phyloP scores from a whole-genome alignment of 1,284 basidiomycete genomes.

The Cutaneotrichosporon arboriforme region DNA sequence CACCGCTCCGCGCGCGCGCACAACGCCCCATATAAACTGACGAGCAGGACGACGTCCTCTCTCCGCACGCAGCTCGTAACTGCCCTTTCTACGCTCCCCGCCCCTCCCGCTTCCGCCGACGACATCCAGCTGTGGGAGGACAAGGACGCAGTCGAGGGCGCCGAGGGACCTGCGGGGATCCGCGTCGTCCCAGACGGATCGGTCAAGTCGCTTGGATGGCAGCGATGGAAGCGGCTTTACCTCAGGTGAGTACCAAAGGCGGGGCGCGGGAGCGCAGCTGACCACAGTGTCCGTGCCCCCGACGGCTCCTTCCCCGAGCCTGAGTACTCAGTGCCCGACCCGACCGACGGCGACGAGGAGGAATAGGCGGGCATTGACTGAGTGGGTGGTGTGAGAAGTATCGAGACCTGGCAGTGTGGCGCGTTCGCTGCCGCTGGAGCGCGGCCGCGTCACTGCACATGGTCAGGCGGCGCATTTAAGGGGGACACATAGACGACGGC shows the following conservation, averaged over 20 bases:
- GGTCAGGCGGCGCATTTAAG: too few relatives aligned
- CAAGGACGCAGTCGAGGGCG: slow-evolving; percentile 23
- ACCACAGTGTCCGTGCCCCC: slow-evolving; percentile 26
- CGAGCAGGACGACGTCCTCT: slow-evolving; percentile 7
- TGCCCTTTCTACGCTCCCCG: slow-evolving; percentile 25
- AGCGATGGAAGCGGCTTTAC: slow-evolving; percentile 37
- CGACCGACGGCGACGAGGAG: slow-evolving; percentile 19
- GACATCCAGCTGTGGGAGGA: slow-evolving; percentile 38
- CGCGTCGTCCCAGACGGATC: slow-evolving; percentile 13
- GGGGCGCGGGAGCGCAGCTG: background rate
- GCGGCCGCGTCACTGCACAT: too few relatives aligned
- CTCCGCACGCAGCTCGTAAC: slow-evolving; percentile 19
- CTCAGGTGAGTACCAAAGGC: slow-evolving; percentile 34
- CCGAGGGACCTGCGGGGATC: slow-evolving; percentile 10
- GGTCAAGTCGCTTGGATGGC: slow-evolving; percentile 27
- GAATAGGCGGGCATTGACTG: slow-evolving; percentile 1
- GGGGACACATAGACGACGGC: too few relatives aligned
- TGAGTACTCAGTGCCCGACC: slow-evolving; percentile 19
- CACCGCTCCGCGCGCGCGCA: too few relatives aligned
- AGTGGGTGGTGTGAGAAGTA: too few relatives aligned
- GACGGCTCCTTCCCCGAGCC: slow-evolving; percentile 32
- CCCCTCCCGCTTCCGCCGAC: slow-evolving; percentile 5
- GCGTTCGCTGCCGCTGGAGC: too few relatives aligned
- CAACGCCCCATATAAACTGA: too few relatives aligned
- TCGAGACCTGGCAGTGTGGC: too few relatives aligned